phyloP scores from a whole-genome alignment of 2,329 filamentous ascomycete genomes.

The Epichloe coenophiala region DNA sequence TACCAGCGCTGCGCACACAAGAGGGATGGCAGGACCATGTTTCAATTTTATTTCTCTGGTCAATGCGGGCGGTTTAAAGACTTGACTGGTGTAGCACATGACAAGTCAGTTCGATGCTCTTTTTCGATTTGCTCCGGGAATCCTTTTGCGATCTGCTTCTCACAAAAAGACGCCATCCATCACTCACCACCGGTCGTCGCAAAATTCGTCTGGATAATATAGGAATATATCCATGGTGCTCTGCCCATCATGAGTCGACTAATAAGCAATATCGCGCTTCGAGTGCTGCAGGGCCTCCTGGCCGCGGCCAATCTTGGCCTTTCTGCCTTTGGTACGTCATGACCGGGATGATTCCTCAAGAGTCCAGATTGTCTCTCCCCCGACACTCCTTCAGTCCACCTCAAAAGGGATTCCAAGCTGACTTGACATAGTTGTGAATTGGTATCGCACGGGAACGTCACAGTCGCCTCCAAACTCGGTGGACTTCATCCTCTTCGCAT shows the following conservation, averaged over 20 bases:
- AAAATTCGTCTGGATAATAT: not conserved
- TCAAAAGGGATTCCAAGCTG: not conserved
- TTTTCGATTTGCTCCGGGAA: not conserved
- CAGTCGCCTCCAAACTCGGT: constrained; percentile 40
- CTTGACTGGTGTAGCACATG: not conserved
- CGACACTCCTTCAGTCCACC: too few species aligned
- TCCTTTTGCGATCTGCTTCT: not conserved
- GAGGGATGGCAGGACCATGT: not conserved
- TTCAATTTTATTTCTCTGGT: not conserved
- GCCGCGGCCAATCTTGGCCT: constrained; percentile 8
- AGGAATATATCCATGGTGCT: not conserved
- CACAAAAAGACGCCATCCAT: not conserved
- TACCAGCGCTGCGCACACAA: not conserved
- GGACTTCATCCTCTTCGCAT: constrained; percentile 43
- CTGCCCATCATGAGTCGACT: constrained; percentile 8
- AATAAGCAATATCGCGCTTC: constrained; percentile 6
- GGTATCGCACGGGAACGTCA: constrained; percentile 43
- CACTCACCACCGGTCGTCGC: not conserved
- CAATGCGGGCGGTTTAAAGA: not conserved
- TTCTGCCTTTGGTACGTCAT: constrained; percentile 10
- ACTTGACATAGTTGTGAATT: constrained; percentile 38
- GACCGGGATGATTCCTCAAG: not conserved
- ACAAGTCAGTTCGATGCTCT: not conserved
- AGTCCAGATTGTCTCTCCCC: too few species aligned
- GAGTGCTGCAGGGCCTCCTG: constrained; percentile 9